Conservation (phyloP, 2,329 filamentous ascomycete genomes). For the Pseudogymnoascus sp. region DNA sequence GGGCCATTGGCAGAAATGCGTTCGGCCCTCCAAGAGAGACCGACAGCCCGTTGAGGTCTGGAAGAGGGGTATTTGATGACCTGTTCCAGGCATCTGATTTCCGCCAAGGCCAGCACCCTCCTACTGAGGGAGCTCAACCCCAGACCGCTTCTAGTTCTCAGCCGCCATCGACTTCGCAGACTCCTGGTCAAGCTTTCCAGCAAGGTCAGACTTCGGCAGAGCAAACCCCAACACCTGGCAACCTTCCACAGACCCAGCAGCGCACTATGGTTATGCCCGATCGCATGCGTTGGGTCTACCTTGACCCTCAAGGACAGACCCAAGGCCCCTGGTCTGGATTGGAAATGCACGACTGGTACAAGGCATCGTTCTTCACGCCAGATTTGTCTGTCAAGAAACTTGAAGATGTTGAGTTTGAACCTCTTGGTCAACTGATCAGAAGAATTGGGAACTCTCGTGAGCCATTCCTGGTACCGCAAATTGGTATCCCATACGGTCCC, state of each 20-base stretch:
- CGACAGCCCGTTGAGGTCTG: slow-evolving; percentile 50
- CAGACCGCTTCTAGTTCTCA: slow-evolving; percentile 18
- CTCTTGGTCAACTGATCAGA: slow-evolving; percentile 85
- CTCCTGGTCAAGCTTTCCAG: slow-evolving; percentile 25
- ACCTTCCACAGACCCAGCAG: slow-evolving; percentile 61
- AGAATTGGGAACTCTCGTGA: slow-evolving; percentile 96
- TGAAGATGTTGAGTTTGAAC: slow-evolving; percentile 90
- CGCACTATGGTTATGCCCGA: slow-evolving; percentile 99
- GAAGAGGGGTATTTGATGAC: slow-evolving; percentile 50
- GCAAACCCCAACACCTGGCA: slow-evolving; percentile 47
- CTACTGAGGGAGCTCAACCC: slow-evolving; percentile 22
- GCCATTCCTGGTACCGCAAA: slow-evolving; percentile 94
- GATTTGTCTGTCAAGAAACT: slow-evolving; percentile 92
- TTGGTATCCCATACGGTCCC: slow-evolving; percentile 84
- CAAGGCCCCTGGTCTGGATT: slow-evolving; percentile 94
- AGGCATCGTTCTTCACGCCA: slow-evolving; percentile 92
- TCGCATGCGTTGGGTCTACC: slow-evolving; percentile 96
- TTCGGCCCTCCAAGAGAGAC: slow-evolving; percentile 51
- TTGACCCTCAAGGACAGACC: slow-evolving; percentile 83
- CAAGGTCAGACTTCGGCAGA: slow-evolving; percentile 32
- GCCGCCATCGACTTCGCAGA: slow-evolving; percentile 20
- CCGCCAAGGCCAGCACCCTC: slow-evolving; percentile 22
- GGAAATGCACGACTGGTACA: slow-evolving; percentile 99
- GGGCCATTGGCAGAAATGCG: slow-evolving; percentile 57
- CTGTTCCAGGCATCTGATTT: slow-evolving; percentile 22